Evolutionary conservation across 208 protist species (phyloP).

Genomic region (Leishmania gerbilli): DNA sequence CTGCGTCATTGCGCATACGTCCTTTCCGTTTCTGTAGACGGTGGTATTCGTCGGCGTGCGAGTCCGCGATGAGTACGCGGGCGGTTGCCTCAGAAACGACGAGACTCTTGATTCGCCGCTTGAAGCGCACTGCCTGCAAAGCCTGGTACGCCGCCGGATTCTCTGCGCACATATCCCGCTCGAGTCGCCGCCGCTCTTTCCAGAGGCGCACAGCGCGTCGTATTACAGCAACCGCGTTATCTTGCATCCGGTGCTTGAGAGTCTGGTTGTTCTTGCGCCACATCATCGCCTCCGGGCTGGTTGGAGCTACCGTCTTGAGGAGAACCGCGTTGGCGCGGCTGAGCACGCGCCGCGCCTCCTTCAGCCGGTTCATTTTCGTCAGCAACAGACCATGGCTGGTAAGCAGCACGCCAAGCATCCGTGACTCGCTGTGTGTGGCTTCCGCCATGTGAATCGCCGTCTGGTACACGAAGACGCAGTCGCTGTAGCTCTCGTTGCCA

Average conservation of each 20-base stretch:
- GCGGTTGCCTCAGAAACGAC: constrained; percentile 46
- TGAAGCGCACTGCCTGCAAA: constrained; percentile 34
- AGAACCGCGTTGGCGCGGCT: constrained; percentile 43
- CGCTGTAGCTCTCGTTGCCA: constrained; percentile 38
- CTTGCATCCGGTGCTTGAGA: constrained; percentile 37
- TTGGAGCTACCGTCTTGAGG: constrained; percentile 21
- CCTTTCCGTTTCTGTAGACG: constrained; percentile 40
- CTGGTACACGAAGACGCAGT: constrained; percentile 38
- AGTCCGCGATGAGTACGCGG: constrained; percentile 52
- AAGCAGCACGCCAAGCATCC: constrained; percentile 49
- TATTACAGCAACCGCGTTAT: constrained; percentile 45
- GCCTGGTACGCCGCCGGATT: constrained; percentile 40
- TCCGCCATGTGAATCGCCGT: constrained; percentile 49
- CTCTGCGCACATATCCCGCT: constrained; percentile 25
- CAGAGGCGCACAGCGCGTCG: constrained; percentile 54
- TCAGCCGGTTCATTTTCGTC: constrained; percentile 41
- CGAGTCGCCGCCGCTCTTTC: constrained; percentile 40
- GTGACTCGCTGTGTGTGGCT: constrained; percentile 22
- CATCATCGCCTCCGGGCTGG: constrained; percentile 50
- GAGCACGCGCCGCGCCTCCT: constrained; percentile 39
- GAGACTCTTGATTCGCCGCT: constrained; percentile 43
- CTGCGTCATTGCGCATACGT: constrained; percentile 47
- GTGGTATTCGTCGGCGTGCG: constrained; percentile 47
- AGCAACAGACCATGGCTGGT: constrained; percentile 47
- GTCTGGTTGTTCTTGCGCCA: constrained; percentile 54